These are phyloP conservation scores for Kokia cookei DNA, from an alignment of 441 rosid genomes.

Conservation along the genomic window DNA sequence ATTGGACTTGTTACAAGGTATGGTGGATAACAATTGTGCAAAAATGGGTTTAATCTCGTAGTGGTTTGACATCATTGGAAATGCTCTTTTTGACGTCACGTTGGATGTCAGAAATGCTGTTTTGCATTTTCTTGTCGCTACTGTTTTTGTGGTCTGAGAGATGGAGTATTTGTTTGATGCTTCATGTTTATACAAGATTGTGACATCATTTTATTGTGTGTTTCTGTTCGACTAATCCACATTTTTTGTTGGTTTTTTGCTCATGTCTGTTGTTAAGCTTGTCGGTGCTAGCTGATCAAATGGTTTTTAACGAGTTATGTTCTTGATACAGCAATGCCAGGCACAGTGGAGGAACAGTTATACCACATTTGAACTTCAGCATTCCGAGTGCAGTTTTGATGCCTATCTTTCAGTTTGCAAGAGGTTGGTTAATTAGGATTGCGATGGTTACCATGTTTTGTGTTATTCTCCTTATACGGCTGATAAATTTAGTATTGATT, in stretches of 20 bases:
- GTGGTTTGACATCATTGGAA: background rate
- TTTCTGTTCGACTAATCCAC: background rate
- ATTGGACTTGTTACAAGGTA: slow-evolving; percentile 97
- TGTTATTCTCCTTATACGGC: background rate
- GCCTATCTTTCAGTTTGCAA: slow-evolving; percentile 73
- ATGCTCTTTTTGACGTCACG: background rate
- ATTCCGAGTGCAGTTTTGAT: slow-evolving; percentile 77
- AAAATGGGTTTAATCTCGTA: background rate
- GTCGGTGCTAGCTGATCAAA: background rate
- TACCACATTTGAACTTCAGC: slow-evolving; percentile 94
- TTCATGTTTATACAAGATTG: background rate
- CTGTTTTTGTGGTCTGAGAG: background rate
- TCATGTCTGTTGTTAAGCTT: background rate
- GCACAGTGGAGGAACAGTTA: slow-evolving; percentile 80
- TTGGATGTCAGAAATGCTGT: background rate
- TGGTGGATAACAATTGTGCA: background rate
- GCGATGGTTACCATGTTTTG: background rate
- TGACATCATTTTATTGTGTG: background rate
- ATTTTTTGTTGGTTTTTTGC: background rate
- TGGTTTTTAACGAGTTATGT: slow-evolving; percentile 10
- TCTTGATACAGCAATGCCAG: slow-evolving; percentile 73
- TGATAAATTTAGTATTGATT: background rate
- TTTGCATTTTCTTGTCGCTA: background rate
- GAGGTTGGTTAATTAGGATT: slow-evolving; percentile 37
- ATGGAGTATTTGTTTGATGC: background rate